Evolutionary conservation across 768 basidiomycete species (phyloP).

Genomic region (Panus rudis): DNA sequence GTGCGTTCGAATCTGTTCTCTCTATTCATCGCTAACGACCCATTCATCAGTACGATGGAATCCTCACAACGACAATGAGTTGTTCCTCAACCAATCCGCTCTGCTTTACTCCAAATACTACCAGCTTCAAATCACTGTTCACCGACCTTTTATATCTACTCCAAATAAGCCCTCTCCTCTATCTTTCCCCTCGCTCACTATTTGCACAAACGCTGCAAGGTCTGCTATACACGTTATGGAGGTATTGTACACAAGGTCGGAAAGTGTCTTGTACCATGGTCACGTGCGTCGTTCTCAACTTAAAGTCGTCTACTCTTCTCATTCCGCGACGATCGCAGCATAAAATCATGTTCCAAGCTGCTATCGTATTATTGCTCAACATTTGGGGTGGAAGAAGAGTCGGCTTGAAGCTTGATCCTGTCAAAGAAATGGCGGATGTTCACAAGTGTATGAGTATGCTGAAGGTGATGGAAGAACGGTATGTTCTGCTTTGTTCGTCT

Average conservation of each 20-base stretch:
- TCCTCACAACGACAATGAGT: constrained; percentile 10
- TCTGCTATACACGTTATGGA: constrained; percentile 70
- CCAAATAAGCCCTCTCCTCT: constrained; percentile 41
- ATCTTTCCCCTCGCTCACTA: constrained; percentile 60
- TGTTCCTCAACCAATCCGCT: constrained; percentile 29
- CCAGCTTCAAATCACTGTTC: constrained; percentile 58
- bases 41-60: constrained; percentile 18
- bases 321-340: background rate
- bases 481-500: too few species aligned
- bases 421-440: constrained; percentile 34
- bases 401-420: constrained; percentile 21
- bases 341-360: constrained; percentile 32
- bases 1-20: constrained; percentile 22
- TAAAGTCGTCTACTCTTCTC: background rate
- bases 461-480: constrained; percentile 12
- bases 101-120: constrained; percentile 37
- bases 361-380: constrained; percentile 41
- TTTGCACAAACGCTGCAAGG: constrained; percentile 80
- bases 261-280: background rate
- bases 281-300: background rate
- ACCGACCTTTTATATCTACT: constrained; percentile 73
- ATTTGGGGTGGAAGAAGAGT: constrained; percentile 36
- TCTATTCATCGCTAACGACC: background rate
- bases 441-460: constrained; percentile 30
- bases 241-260: constrained; percentile 22